These are phyloP conservation scores for Novymonas esmeraldas DNA, from an alignment of 208 protist genomes.

Conservation along the genomic window DNA sequence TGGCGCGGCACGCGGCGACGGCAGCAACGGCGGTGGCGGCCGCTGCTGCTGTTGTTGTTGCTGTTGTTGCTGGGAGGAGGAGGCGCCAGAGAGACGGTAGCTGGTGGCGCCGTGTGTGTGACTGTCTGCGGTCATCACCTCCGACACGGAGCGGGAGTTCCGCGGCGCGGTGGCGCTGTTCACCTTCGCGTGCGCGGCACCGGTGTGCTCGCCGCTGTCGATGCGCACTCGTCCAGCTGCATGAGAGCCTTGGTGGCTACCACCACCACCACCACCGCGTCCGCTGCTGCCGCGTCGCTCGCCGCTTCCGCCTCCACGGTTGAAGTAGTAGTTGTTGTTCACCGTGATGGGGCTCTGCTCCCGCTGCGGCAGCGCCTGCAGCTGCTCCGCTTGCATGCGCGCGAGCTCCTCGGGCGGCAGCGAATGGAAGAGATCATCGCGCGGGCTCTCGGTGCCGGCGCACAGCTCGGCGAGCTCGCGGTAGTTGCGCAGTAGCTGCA, in stretches of 20 bases:
- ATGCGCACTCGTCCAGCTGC: conserved; percentile 1
- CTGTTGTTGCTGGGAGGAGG: conserved; percentile 11
- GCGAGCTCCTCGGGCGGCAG: conserved; percentile 50
- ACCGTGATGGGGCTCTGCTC: conserved; percentile 50
- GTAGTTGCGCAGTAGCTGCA: conserved; percentile 78
- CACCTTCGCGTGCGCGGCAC: background rate
- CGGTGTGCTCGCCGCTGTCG: conserved; percentile 12
- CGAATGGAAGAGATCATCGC: conserved; percentile 35
- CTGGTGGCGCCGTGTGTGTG: background rate
- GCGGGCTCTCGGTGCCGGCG: conserved; percentile 43
- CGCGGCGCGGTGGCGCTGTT: background rate
- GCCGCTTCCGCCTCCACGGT: background rate
- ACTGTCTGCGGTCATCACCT: conserved; percentile 13
- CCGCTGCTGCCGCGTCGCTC: conserved; percentile 11
- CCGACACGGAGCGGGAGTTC: conserved; percentile 14
- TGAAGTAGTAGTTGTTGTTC: conserved; percentile 67
- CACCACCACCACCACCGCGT: conserved; percentile 1
- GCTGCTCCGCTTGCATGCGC: conserved; percentile 35
- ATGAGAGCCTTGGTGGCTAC: background rate
- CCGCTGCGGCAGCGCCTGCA: conserved; percentile 24
- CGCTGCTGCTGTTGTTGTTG: too few relatives aligned
- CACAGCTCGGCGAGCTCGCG: conserved; percentile 60
- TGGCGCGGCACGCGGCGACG: conserved; percentile 13
- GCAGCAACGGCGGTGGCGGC: conserved; percentile 14
- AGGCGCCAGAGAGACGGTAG: conserved; percentile 6